phyloP scores from a whole-genome alignment of 2,329 filamentous ascomycete genomes.

The Trichothecium sympodiale region DNA sequence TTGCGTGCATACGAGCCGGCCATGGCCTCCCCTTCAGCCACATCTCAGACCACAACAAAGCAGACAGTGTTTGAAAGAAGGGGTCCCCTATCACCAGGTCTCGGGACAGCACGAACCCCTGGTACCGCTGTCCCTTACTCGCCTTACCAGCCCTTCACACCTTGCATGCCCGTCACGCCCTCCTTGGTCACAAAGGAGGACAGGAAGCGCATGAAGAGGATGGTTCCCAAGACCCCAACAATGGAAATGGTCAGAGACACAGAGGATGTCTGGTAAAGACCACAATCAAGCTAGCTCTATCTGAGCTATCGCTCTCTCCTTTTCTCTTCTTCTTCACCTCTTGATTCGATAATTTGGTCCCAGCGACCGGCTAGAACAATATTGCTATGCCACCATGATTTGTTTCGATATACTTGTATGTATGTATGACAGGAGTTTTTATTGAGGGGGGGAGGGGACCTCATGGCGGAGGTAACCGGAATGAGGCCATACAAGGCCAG shows the following conservation, averaged over 20 bases:
- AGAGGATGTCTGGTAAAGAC: conserved; percentile 52
- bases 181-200: conserved; percentile 60
- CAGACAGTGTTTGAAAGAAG: conserved; percentile 53
- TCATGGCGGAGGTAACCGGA: too few species aligned
- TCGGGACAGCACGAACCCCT: conserved; percentile 45
- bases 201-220: conserved; percentile 54
- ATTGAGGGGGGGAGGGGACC: too few species aligned
- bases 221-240: conserved; percentile 53
- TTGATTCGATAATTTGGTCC: background rate
- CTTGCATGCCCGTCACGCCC: conserved; percentile 67
- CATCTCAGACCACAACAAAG: conserved; percentile 40
- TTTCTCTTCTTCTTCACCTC: conserved; percentile 2
- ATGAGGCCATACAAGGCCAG: too few species aligned
- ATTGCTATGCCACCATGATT: too few species aligned
- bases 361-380: too few species aligned
- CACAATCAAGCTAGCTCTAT: background rate
- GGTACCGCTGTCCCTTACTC: conserved; percentile 59
- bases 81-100: conserved; percentile 39
- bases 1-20: conserved; percentile 52
- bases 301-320: too few species aligned
- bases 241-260: conserved; percentile 49
- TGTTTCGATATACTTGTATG: conserved; percentile 1
- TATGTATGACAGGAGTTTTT: conserved; percentile 2
- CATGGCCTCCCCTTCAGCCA: conserved; percentile 36
- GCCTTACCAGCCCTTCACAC: conserved; percentile 70